A percentile compares a stretch with the other conserved stretches of the same genome.
These are phyloP conservation scores for Erysiphe pulchra DNA, from an alignment of 2,329 filamentous ascomycete genomes.

Conservation along the genomic window DNA sequence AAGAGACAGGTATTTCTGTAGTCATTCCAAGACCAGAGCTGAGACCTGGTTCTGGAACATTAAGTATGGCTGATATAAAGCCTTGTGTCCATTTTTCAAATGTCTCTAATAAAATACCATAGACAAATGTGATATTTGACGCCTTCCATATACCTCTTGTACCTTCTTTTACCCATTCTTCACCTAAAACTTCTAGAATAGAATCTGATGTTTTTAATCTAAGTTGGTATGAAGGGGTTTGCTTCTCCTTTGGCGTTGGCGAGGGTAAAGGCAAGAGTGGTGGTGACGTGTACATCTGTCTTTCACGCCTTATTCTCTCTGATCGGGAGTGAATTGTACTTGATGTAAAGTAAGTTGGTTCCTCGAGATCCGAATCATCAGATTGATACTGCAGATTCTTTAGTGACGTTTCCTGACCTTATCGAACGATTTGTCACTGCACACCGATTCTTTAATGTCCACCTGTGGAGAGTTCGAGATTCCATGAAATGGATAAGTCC, in stretches of 20 bases:
- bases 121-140: conserved; percentile 78
- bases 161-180: conserved; percentile 74
- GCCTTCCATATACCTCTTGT: conserved; percentile 87
- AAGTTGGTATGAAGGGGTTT: conserved; percentile 30
- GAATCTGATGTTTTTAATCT: conserved; percentile 52
- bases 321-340: conserved; percentile 18
- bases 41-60: conserved; percentile 61
- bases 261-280: conserved; percentile 5
- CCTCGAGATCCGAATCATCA: conserved; percentile 51
- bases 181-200: conserved; percentile 60
- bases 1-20: conserved; percentile 50
- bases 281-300: conserved; percentile 1
- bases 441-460: conserved; percentile 7
- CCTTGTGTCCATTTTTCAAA: conserved; percentile 82
- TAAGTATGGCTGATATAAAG: conserved; percentile 70
- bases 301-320: conserved; percentile 12
- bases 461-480: background rate
- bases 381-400: conserved; percentile 18
- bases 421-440: conserved; percentile 3
- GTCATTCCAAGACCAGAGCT: conserved; percentile 16
- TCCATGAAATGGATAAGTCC: background rate
- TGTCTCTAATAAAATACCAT: conserved; percentile 63
- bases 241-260: conserved; percentile 13
- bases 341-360: conserved; percentile 66
- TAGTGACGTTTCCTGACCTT: conserved; percentile 1